Evolutionary conservation across 2,329 filamentous ascomycete species (phyloP), one percentile per base, ranked within the genome.

Genomic region (Periconia sp.): DNA sequence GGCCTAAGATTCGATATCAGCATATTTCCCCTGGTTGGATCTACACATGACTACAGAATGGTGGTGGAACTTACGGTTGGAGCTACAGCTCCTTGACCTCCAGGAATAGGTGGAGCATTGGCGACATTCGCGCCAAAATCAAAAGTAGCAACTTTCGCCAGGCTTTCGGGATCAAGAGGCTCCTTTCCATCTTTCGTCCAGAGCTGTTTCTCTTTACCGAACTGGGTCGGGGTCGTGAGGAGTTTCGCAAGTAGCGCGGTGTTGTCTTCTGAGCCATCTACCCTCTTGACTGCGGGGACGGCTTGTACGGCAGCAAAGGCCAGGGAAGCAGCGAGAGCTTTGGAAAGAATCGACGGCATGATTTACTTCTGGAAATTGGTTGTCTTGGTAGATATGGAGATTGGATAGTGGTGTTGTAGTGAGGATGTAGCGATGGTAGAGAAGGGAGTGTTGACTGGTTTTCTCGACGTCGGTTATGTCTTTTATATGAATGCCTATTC

Each of bases 1-100:
- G 42, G 82, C 80, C 19, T 77, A 72, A 35, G 81, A 70, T 27
- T 27, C 8, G 3, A 3, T 5, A 37, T 13, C 33, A 37, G 15
- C 11, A 37, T n/a, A 11, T 37, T n/a, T 14, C 5, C n/a, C 10
- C 11, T n/a, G 15, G 15, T 37, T 37, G 15, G 15, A 37, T 37
- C 5, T 3, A 37, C 3, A 37, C 13, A 11, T 37, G 33, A 37
- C 3, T 37, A 11, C 13, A 3, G 23, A 27, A 27, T 27, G 23
- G 23, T 37, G 10, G 15, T 13, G 3, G 33, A 6, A 37, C 33
- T 37, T 37, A 37, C 33, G 15, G 33, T 37, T 3, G 3, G 33
- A 37, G 10, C 11, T 3, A 3, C 11, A 11, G 6, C 33, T 37
- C 33, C 33, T 37, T 37, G 33, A 37, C 11, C 13, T n/a, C 33